Evolutionary conservation across 192 early-diverging fungal genomes (phyloP), one percentile per base, ranked within the genome.

Genomic region (Paraglomus brasilianum): DNA sequence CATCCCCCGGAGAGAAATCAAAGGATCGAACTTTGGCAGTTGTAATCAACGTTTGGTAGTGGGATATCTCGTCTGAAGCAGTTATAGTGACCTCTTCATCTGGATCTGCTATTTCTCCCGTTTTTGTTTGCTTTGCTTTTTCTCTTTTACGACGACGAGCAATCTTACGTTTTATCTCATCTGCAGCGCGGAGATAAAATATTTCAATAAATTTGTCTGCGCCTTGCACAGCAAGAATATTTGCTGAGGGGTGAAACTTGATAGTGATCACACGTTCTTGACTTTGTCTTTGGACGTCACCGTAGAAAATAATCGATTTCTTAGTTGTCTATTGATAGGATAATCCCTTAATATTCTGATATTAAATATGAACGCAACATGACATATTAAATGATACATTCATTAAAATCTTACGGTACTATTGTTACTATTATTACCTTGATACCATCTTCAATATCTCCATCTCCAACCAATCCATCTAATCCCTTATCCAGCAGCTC

Each of bases 121-220:
- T 70, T 38, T 74, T 70, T 47, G 71, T 72, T 51, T 76, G 68
- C 80, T 94, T 96, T 73, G 91, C 92, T 65, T 84, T 85, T 46
- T 81, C 78, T 53, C 93, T 85, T 80, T 88, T 89, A 80, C 87
- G 84, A 49, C 91, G 81, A 59, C 95, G 87, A 11, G 84, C 81
- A 72, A 93, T 78, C 78, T 89, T 92, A 75, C 95, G 95, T 53
- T 85, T 86, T 62, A 97, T 83, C 72, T 97, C 92, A 9, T 89
- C 90, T 49, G 83, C 83, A 2, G 85, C 80, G 39, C 90, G 86
- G 61, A 92, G 77, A 56, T 88, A 88, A 77, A 89, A 97, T 58
- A 98, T 70, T 77, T 98, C 94, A 0, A 95, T 85, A 17, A 85
- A 75, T 59, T 87, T 86, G 64, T 95, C 95, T 0, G 86, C 78